phyloP scores from a whole-genome alignment of 208 protist genomes.

The Wallacemonas sp. region DNA sequence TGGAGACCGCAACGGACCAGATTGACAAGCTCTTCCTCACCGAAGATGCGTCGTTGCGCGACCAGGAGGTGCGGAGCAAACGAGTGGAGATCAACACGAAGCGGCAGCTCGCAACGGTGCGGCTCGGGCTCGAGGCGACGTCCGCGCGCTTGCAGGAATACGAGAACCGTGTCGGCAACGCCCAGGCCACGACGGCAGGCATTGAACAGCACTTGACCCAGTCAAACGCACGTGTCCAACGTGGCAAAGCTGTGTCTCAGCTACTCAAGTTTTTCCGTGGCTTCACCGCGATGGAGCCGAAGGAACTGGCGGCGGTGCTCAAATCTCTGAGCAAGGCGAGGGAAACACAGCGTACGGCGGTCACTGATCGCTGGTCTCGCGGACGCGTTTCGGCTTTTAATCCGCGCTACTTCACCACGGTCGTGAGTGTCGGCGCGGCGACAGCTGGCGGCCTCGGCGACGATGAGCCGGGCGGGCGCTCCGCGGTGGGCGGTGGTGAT shows the following conservation, averaged over 20 bases:
- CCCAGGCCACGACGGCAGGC: slow-evolving; percentile 73
- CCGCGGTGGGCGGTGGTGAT: not conserved
- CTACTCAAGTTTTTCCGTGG: slow-evolving; percentile 75
- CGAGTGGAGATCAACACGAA: slow-evolving; percentile 75
- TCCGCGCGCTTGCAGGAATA: slow-evolving; percentile 68
- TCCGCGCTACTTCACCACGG: slow-evolving; percentile 56
- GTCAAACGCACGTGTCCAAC: slow-evolving; percentile 79
- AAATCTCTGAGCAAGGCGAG: slow-evolving; percentile 60
- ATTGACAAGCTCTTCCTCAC: slow-evolving; percentile 49
- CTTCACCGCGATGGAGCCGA: slow-evolving; percentile 46
- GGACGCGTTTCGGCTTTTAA: slow-evolving; percentile 55
- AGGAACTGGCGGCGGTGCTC: slow-evolving; percentile 45
- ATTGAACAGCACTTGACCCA: slow-evolving; percentile 86
- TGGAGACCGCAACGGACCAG: slow-evolving; percentile 48
- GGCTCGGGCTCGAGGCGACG: slow-evolving; percentile 79
- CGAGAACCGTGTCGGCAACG: slow-evolving; percentile 82
- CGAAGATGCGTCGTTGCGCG: slow-evolving; percentile 40
- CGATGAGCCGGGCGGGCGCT: slow-evolving; percentile 15
- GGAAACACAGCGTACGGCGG: slow-evolving; percentile 44
- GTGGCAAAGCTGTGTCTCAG: slow-evolving; percentile 66
- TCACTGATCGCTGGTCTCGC: slow-evolving; percentile 59
- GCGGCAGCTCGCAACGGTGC: slow-evolving; percentile 62
- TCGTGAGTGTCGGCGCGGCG: not conserved
- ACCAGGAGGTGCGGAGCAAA: slow-evolving; percentile 63
- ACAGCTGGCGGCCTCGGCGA: not conserved